Evolutionary conservation across 2,329 filamentous ascomycete species (phyloP).

Genomic region (Arthrobotrys iridis): DNA sequence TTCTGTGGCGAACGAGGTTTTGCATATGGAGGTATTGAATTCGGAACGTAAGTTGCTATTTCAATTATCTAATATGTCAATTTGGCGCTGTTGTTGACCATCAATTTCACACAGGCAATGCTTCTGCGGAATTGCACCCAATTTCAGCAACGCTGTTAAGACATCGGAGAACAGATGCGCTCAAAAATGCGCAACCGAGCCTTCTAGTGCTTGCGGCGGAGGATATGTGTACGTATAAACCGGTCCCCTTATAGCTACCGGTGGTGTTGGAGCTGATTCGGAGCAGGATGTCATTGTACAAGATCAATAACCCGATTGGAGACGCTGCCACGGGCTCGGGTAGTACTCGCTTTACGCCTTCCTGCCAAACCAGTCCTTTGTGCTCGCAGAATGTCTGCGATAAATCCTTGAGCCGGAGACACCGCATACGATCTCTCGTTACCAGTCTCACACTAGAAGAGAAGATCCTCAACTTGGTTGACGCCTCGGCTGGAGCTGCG

Average conservation of each 20-base stretch:
- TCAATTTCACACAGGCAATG: too few species aligned
- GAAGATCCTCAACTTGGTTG: constrained; percentile 66
- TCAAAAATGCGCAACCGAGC: neutral
- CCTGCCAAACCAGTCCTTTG: constrained; percentile 54
- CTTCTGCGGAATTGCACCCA: neutral
- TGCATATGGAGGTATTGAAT: constrained; percentile 3
- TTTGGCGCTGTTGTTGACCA: too few species aligned
- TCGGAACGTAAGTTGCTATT: neutral
- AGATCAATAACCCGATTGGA: neutral
- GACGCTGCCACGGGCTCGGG: neutral
- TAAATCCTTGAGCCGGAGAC: constrained; percentile 61
- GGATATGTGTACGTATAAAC: neutral
- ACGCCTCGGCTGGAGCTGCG: constrained; percentile 63
- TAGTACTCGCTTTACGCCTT: neutral
- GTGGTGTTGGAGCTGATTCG: neutral
- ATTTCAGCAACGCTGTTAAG: neutral
- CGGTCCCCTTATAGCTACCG: too few species aligned
- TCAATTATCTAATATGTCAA: neutral
- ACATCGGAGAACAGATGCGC: neutral
- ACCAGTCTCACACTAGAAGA: constrained; percentile 67
- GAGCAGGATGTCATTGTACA: neutral
- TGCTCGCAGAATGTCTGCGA: constrained; percentile 64
- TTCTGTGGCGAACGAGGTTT: constrained; percentile 9
- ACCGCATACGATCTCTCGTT: constrained; percentile 65
- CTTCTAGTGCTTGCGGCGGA: neutral